Evolutionary conservation across 2,329 filamentous ascomycete species (phyloP), one percentile per base, ranked within the genome.

Genomic region (Colletotrichum cuscutae): DNA sequence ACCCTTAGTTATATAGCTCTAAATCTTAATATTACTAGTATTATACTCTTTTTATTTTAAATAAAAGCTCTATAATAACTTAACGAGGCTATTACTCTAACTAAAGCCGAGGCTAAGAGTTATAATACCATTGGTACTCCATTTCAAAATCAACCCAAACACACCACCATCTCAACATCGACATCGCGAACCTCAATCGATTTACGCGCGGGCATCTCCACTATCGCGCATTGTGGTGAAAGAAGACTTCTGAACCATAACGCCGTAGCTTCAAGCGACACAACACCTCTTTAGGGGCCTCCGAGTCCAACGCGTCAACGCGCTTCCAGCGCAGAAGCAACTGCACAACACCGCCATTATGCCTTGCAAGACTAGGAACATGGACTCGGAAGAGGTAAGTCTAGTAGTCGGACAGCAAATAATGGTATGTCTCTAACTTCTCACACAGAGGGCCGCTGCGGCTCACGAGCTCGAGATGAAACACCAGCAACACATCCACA

Each of bases 391-490:
- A 13, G 61, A 74, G 72, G 74, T 52, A 71, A 69, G 62, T 73
- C 5, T 15, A 28, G 59, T 6, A 28, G 1, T 13, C 19, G 24
- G 19, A 24, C 28, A 28, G 22, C 6, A 8, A 65, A 53, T 69
- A 65, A 53, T 13, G 5, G 15, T 1, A 7, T 8, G 69, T 63
- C 58, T 4, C 64, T 68, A 24, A 68, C 35, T 6, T 54, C 30
- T n/a, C 46, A 8, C 49, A 54, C 62, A 90, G 88, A 84, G 83
- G 71, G 79, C 81, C 69, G 81, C 85, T 71, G 81, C 81, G 32
- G 83, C 89, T 46, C 87, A 88, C 75, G 81, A 86, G 28, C 87
- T 95, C 65, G 94, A 97, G 80, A 83, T 93, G 73, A 89, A 89
- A 77, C 94, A 95, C 80, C 90, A 93, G 76, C 87, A 88, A 72